Percentiles rank a stretch among this genome's conserved stretches.
These are phyloP conservation scores for Capronia coronata DNA, from an alignment of 2,329 filamentous ascomycete species.

Conservation along the genomic window DNA sequence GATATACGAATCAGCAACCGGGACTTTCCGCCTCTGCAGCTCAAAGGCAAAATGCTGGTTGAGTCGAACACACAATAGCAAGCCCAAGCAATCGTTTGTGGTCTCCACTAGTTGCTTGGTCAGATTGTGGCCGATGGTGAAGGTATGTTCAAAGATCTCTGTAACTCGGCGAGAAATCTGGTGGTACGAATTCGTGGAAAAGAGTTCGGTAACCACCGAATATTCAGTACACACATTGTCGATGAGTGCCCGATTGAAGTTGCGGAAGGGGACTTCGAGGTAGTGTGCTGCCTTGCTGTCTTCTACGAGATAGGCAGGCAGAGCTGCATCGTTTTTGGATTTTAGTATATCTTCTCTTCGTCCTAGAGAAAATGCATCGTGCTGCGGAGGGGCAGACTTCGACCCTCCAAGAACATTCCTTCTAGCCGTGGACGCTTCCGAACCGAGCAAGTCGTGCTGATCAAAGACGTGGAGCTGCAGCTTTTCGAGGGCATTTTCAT, in stretches of 20 bases:
- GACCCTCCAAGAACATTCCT: slow-evolving; percentile 37
- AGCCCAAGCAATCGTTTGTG: slow-evolving; percentile 75
- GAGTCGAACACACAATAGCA: slow-evolving; percentile 83
- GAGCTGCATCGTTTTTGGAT: slow-evolving; percentile 63
- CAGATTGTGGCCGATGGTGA: slow-evolving; percentile 70
- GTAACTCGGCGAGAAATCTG: slow-evolving; percentile 75
- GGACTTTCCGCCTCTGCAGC: slow-evolving; percentile 82
- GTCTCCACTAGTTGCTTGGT: slow-evolving; percentile 70
- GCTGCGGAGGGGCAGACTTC: slow-evolving; percentile 41
- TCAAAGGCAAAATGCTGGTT: slow-evolving; percentile 95
- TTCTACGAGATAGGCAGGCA: slow-evolving; percentile 84
- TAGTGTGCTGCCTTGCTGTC: slow-evolving; percentile 82
- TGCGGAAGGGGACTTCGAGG: slow-evolving; percentile 81
- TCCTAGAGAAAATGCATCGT: slow-evolving; percentile 85
- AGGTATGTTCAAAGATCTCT: slow-evolving; percentile 83
- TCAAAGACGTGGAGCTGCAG: slow-evolving; percentile 78
- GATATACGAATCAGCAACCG: slow-evolving; percentile 81
- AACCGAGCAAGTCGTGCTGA: slow-evolving; percentile 73
- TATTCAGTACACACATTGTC: slow-evolving; percentile 96
- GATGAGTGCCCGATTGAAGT: slow-evolving; percentile 87
- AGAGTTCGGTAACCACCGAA: slow-evolving; percentile 85
- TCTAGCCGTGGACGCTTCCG: slow-evolving; percentile 65
- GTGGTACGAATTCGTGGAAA: slow-evolving; percentile 65
- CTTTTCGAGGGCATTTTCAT: slow-evolving; percentile 74
- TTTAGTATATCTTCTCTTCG: slow-evolving; percentile 77